A percentile compares a stretch with the other conserved stretches of the same genome.
These are phyloP conservation scores for Yamagishiella unicocca DNA, from an alignment of 139 green algal species.

Conservation along the genomic window DNA sequence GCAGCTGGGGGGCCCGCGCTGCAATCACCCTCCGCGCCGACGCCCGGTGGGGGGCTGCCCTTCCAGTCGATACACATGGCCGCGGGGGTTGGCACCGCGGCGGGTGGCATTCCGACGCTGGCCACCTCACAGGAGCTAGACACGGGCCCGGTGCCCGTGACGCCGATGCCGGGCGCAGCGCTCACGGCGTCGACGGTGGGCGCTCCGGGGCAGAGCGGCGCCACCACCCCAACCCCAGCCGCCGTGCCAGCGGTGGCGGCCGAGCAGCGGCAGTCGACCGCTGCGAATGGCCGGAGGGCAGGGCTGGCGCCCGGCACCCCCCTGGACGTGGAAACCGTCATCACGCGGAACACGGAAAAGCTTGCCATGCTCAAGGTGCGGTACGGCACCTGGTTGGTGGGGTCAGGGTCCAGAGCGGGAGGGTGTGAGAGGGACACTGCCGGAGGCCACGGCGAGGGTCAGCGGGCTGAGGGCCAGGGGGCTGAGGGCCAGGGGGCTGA, in stretches of 20 bases:
- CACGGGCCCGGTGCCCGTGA: conserved; percentile 17
- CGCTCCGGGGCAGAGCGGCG: not conserved
- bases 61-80: conserved; percentile 29
- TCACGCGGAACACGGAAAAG: conserved; percentile 49
- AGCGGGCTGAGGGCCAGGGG: too few species aligned
- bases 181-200: conserved; percentile 13
- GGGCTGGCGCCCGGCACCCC: not conserved
- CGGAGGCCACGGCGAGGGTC: not conserved
- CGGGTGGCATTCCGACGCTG: not conserved
- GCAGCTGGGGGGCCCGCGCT: not conserved
- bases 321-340: conserved; percentile 33
- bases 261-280: too few species aligned
- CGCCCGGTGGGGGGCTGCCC: not conserved
- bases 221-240: too few species aligned
- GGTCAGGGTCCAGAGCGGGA: not conserved
- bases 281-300: too few species aligned
- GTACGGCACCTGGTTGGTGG: not conserved
- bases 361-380: conserved; percentile 40
- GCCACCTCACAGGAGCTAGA: conserved; percentile 4
- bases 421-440: not conserved
- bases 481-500: too few species aligned
- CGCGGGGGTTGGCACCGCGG: not conserved
- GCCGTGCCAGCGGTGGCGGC: too few species aligned
- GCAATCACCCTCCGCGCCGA: not conserved
- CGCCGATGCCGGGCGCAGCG: not conserved